These are phyloP conservation scores for Mortierella polycephala DNA, from an alignment of 371 early-diverging fungal species.

Conservation along the genomic window DNA sequence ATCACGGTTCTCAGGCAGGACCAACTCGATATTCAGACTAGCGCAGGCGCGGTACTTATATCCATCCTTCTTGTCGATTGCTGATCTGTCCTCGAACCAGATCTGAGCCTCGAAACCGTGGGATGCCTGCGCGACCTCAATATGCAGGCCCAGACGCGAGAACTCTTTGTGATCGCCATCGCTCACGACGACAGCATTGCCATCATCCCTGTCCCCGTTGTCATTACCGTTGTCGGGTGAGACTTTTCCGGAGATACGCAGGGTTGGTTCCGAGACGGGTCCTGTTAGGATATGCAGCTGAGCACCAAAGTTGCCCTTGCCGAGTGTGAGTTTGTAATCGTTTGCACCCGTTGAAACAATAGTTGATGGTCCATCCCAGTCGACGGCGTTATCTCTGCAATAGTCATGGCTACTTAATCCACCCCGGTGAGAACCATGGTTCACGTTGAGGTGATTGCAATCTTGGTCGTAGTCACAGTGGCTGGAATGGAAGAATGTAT, in stretches of 20 bases:
- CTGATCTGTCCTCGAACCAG: conserved; percentile 27
- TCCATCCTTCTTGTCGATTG: neutral
- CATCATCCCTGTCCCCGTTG: neutral
- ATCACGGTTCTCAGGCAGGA: conserved; percentile 21
- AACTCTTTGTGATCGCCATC: neutral
- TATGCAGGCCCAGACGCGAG: conserved; percentile 13
- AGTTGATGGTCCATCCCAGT: conserved; percentile 28
- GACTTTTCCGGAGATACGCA: conserved; percentile 13
- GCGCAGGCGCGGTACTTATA: conserved; percentile 29
- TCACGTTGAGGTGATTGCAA: neutral
- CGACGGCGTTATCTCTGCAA: conserved; percentile 11
- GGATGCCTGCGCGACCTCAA: conserved; percentile 9
- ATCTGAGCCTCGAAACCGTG: conserved; percentile 15
- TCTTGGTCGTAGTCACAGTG: neutral
- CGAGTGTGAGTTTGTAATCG: conserved; percentile 18
- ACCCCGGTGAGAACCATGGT: neutral
- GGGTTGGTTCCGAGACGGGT: conserved; percentile 16
- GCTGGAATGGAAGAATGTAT: neutral
- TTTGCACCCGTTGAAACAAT: conserved; percentile 9
- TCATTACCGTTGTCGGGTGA: conserved; percentile 7
- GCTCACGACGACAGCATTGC: neutral
- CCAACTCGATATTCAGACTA: conserved; percentile 5
- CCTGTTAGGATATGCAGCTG: conserved; percentile 13
- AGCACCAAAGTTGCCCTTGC: conserved; percentile 13
- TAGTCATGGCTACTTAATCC: neutral